phyloP scores from a whole-genome alignment of 176 grass and related monocot species.

The Aechmea fasciata region DNA sequence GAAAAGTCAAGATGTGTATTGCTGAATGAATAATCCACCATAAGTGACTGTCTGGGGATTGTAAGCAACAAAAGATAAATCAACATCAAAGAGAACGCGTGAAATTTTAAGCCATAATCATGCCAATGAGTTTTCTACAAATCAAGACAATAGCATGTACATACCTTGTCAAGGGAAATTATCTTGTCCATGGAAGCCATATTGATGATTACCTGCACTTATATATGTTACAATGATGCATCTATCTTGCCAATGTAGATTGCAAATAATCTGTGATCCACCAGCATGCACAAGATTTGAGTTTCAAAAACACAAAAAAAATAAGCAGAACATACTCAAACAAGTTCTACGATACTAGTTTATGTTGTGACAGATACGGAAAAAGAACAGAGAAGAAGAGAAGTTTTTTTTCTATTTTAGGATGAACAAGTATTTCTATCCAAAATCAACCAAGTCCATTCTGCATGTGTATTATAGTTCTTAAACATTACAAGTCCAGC shows the following conservation, averaged over 20 bases:
- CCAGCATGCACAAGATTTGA: too few relatives aligned
- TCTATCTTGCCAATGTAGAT: too few relatives aligned
- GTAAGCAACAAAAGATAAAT: slow-evolving; percentile 13
- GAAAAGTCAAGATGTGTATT: too few relatives aligned
- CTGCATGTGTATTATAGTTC: background rate
- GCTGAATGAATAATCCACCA: too few relatives aligned
- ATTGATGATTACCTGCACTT: slow-evolving; percentile 65
- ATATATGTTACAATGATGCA: slow-evolving; percentile 15
- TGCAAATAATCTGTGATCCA: too few relatives aligned
- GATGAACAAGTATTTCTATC: background rate
- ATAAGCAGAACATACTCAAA: background rate
- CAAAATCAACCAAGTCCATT: background rate
- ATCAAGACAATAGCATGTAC: slow-evolving; percentile 27
- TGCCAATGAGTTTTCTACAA: slow-evolving; percentile 16
- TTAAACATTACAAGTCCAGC: slow-evolving; percentile 1
- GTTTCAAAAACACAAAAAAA: background rate
- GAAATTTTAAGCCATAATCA: slow-evolving; percentile 6
- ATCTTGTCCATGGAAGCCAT: slow-evolving; percentile 77
- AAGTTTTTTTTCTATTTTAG: background rate
- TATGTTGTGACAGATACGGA: background rate
- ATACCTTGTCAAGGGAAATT: slow-evolving; percentile 77
- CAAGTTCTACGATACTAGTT: too few relatives aligned
- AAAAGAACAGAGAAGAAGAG: background rate
- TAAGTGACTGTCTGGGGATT: background rate
- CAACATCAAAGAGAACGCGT: slow-evolving; percentile 12